Evolutionary conservation across 768 basidiomycete genomes (phyloP), one percentile per base, ranked within the genome.

Genomic region (Strobilomyces dryophilus): DNA sequence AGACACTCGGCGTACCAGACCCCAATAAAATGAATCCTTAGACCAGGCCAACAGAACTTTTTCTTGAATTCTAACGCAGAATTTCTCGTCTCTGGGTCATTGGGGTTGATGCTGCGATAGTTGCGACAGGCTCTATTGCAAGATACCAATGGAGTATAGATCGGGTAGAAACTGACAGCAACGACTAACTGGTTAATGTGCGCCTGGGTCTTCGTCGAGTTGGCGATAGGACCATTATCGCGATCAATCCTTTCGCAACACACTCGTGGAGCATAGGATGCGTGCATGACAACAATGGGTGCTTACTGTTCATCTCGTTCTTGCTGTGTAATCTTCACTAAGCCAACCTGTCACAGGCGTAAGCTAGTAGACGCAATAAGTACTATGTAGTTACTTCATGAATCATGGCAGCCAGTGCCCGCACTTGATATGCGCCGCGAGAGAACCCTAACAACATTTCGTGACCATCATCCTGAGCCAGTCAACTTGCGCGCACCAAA

Each of bases 11-110:
- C 37, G 2, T 45, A 73, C 71, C 72, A 73, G 17, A 60, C 70
- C 1, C 71, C 71, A 1, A 72, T 41, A 31, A 72, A 73, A 51
- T 73, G 72, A 0, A 72, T 52, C 18, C 55, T 47, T 18, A 69
- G 65, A 24, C 53, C 40, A 3, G n/a, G 2, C 31, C 62, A 32
- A 26, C 62, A 70, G 39, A 24, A 24, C 24, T 24, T 24, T 4
- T 24, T 24, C 24, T 24, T 24, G 24, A 24, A 24, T 24, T 24
- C 39, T 3, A 21, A 31, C 41, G 62, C 59, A 55, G 54, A 5
- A 1, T 24, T 10, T 31, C 49, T 47, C 15, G 46, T 49, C 34
- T 45, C 40, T 2, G 47, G 37, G 6, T 61, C 57, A 11, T 61
- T 59, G 21, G 66, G 68, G 4, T 69, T 63, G 49, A 73, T 72